A percentile compares a stretch with the other conserved stretches of the same genome.
Conservation (phyloP, 202 grass and related monocot genomes). For the Schoenoplectus tabernaemontani region DNA sequence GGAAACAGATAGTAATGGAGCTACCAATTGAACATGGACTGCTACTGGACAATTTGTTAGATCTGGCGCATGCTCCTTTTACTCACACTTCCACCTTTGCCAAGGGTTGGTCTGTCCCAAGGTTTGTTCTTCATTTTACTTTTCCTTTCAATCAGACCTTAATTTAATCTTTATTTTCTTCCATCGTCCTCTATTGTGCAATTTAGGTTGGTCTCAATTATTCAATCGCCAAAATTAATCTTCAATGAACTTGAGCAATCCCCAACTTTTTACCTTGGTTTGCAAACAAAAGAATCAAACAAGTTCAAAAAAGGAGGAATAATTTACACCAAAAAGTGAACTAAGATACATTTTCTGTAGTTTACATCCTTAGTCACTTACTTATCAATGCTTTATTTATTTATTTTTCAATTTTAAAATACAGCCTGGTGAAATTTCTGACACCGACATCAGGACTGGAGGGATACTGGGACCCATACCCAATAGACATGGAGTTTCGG, state of each 20-base stretch:
- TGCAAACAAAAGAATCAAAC: neutral
- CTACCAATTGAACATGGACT: constrained; percentile 91
- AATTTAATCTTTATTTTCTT: neutral
- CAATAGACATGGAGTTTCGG: constrained; percentile 96
- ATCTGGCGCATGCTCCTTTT: constrained; percentile 98
- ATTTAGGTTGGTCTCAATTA: neutral
- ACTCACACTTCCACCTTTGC: constrained; percentile 93
- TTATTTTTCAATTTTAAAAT: neutral
- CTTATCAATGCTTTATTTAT: neutral
- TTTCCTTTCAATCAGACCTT: neutral
- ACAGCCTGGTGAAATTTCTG: constrained; percentile 83
- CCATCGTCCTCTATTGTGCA: neutral
- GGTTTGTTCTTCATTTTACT: constrained; percentile 29
- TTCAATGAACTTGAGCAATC: neutral
- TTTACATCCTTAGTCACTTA: neutral
- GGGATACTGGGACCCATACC: constrained; percentile 97
- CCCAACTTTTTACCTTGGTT: neutral
- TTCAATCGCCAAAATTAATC: neutral
- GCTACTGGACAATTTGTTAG: constrained; percentile 91
- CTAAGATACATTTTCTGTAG: neutral
- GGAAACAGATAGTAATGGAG: constrained; percentile 82
- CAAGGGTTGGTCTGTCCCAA: constrained; percentile 98
- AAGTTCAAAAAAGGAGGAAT: too few relatives aligned
- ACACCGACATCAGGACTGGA: constrained; percentile 82
- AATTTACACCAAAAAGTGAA: neutral